Evolutionary conservation across 2,329 filamentous ascomycete species (phyloP).

Genomic region (Colletotrichum lindemuthianum): DNA sequence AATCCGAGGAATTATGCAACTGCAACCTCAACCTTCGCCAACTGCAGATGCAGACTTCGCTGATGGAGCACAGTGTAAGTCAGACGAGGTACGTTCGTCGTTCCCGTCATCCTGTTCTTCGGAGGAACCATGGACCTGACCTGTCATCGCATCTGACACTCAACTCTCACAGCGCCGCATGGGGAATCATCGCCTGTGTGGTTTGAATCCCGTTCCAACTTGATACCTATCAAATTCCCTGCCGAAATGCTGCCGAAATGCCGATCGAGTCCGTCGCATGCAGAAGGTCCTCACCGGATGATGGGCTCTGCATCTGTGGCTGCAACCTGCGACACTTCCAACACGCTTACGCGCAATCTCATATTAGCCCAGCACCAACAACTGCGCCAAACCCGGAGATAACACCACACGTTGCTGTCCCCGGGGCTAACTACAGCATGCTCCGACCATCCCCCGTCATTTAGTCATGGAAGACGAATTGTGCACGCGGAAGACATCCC

Average conservation of each 20-base stretch:
- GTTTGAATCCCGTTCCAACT: conserved; percentile 2
- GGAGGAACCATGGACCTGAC: not conserved
- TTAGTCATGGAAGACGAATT: conserved; percentile 21
- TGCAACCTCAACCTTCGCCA: no score
- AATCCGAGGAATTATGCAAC: conserved; percentile 2
- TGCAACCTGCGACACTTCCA: conserved; percentile 1
- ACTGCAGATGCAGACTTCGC: no score
- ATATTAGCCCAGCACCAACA: conserved; percentile 5
- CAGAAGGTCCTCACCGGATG: conserved; percentile 3
- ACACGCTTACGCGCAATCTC: not conserved
- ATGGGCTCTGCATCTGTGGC: not conserved
- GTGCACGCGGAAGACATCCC: conserved; percentile 28
- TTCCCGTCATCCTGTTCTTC: conserved; percentile 25
- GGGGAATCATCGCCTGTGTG: not conserved
- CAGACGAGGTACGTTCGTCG: not conserved
- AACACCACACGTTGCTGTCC: conserved; percentile 11
- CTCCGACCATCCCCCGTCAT: conserved; percentile 12
- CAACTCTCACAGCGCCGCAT: conserved; percentile 2
- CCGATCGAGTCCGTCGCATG: not conserved
- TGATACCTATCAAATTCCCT: not conserved
- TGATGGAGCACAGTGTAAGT: no score
- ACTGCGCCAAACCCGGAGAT: conserved; percentile 28
- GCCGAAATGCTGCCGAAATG: not conserved
- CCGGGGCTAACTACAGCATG: not conserved
- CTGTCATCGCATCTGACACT: conserved; percentile 30